A percentile compares a stretch with the other conserved stretches of the same genome.
phyloP scores from a whole-genome alignment of 1,284 basidiomycete genomes.

The Tausonia pullulans region DNA sequence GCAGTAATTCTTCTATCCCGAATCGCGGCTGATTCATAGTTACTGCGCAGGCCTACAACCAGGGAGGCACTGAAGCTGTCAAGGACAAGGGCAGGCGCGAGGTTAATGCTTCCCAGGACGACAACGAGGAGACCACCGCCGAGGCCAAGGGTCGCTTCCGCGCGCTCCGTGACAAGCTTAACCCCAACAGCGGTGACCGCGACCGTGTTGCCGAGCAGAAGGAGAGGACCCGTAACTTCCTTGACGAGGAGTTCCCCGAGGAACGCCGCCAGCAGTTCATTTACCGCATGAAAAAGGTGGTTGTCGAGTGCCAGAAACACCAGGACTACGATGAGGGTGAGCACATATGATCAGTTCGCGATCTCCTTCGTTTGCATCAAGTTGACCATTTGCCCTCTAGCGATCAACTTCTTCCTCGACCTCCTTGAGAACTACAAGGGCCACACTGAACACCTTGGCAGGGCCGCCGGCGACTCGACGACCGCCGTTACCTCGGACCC shows the following conservation, averaged over 20 bases:
- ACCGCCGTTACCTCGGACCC: constrained; percentile 43
- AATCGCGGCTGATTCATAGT: too few species aligned
- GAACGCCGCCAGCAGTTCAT: constrained; percentile 32
- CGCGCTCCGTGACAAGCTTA: constrained; percentile 26
- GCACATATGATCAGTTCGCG: neutral
- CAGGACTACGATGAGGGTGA: constrained; percentile 58
- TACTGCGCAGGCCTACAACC: constrained; percentile 21
- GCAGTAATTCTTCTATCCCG: too few species aligned
- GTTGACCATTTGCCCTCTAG: constrained; percentile 21
- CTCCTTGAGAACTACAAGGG: constrained; percentile 63
- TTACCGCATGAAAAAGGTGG: constrained; percentile 47
- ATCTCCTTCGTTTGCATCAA: neutral
- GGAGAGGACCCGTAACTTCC: constrained; percentile 36
- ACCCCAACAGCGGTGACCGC: constrained; percentile 45
- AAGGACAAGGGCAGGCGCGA: constrained; percentile 25
- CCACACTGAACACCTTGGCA: constrained; percentile 44
- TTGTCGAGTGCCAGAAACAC: constrained; percentile 81
- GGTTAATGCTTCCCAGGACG: neutral
- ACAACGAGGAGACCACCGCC: constrained; percentile 35
- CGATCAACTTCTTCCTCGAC: constrained; percentile 62
- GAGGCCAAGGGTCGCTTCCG: constrained; percentile 39
- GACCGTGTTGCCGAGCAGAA: constrained; percentile 37
- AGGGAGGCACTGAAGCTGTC: constrained; percentile 28
- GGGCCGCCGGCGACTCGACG: constrained; percentile 33
- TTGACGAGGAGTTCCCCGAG: constrained; percentile 27